phyloP scores from a whole-genome alignment of 1,139 yeast genomes.

The Geotrichum siamense region DNA sequence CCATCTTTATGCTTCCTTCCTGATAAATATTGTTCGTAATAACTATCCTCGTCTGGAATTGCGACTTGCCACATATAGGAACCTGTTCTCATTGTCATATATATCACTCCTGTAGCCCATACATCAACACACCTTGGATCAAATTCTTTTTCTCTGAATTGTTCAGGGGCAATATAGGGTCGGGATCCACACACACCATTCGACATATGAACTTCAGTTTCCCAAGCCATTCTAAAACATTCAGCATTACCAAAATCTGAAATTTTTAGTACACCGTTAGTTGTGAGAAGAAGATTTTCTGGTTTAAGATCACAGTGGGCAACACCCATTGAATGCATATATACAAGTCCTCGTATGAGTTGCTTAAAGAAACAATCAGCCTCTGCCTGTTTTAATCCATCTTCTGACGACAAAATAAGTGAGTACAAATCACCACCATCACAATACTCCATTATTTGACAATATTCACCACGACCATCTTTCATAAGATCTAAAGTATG shows the following conservation, averaged over 20 bases:
- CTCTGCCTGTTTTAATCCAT: conserved; percentile 66
- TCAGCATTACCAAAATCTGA: conserved; percentile 96
- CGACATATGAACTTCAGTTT: conserved; percentile 70
- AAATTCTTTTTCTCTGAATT: conserved; percentile 63
- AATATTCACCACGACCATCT: conserved; percentile 87
- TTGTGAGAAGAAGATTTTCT: conserved; percentile 76
- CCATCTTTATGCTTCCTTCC: conserved; percentile 78
- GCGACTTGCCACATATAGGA: conserved; percentile 90
- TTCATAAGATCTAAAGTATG: conserved; percentile 79
- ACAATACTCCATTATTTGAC: conserved; percentile 96
- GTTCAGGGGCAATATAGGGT: conserved; percentile 97
- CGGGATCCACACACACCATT: conserved; percentile 87
- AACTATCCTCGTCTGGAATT: conserved; percentile 63
- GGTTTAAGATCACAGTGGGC: conserved; percentile 95
- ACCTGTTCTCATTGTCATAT: conserved; percentile 98
- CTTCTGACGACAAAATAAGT: conserved; percentile 74
- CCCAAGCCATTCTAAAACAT: conserved; percentile 97
- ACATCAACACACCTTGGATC: conserved; percentile 91
- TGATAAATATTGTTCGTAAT: conserved; percentile 61
- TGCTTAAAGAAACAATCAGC: conserved; percentile 97
- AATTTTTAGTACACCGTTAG: conserved; percentile 73
- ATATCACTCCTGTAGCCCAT: conserved; percentile 96
- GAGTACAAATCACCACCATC: conserved; percentile 92
- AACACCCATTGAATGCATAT: conserved; percentile 97
- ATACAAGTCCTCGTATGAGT: conserved; percentile 79